Conservation (phyloP, 345 rosid species). For the Gossypium thurberi region DNA sequence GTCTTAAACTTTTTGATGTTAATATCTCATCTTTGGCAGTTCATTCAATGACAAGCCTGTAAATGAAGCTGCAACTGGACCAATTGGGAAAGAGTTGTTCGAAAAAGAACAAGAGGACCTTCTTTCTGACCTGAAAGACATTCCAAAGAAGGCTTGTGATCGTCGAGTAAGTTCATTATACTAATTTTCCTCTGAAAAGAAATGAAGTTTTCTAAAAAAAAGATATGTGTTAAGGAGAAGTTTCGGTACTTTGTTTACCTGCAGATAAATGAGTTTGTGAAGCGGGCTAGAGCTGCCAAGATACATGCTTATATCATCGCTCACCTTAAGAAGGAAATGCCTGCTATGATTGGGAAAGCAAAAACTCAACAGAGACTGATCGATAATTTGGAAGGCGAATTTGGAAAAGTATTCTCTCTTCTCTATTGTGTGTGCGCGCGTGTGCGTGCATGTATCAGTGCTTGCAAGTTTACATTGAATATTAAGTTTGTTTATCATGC, state of each 20-base stretch:
- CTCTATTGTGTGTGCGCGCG: not conserved
- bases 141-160: conserved; percentile 98
- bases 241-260: conserved; percentile 9
- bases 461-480: not conserved
- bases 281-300: conserved; percentile 93
- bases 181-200: not conserved
- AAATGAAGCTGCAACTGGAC: conserved; percentile 68
- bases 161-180: conserved; percentile 64
- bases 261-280: conserved; percentile 92
- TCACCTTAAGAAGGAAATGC: conserved; percentile 93
- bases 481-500: not conserved
- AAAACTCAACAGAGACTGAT: conserved; percentile 77
- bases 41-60: conserved; percentile 93
- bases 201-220: not conserved
- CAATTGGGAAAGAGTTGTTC: conserved; percentile 82
- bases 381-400: conserved; percentile 70
- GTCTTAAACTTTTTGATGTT: conserved; percentile 6
- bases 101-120: conserved; percentile 96
- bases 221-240: not conserved
- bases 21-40: conserved; percentile 33
- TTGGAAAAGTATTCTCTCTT: conserved; percentile 51
- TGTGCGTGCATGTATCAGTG: not conserved
- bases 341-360: conserved; percentile 85
- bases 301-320: conserved; percentile 86
- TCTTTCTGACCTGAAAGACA: conserved; percentile 76